Evolutionary conservation across 306 rosid genomes (phyloP).

Genomic region (Castanea sativa): DNA sequence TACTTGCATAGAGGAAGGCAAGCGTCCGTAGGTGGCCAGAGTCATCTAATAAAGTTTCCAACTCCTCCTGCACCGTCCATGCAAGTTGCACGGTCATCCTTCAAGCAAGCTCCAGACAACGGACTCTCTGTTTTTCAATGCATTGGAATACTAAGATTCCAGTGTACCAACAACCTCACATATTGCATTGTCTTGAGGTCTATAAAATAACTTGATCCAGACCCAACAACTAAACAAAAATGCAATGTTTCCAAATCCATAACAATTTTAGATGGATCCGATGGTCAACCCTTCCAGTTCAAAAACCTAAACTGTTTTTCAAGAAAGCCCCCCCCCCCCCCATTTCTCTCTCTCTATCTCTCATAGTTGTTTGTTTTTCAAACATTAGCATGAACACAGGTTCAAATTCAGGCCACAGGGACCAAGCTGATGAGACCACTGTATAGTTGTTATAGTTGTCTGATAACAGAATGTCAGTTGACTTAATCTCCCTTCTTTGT

Average conservation of each 20-base stretch:
- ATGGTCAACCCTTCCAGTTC: neutral
- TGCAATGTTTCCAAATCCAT: neutral
- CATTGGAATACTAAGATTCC: slow-evolving; percentile 46
- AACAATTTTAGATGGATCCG: neutral
- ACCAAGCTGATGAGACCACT: neutral
- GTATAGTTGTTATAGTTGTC: neutral
- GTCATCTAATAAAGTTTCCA: slow-evolving; percentile 84
- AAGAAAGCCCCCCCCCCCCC: neutral
- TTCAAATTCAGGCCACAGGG: neutral
- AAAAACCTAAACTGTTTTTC: neutral
- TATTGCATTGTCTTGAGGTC: slow-evolving; percentile 38
- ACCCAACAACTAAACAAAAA: slow-evolving; percentile 13
- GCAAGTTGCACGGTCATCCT: slow-evolving; percentile 49
- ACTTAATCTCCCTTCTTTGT: neutral
- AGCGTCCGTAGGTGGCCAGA: slow-evolving; percentile 91
- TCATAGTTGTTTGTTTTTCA: neutral
- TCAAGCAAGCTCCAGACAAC: slow-evolving; percentile 45
- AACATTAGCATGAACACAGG: neutral
- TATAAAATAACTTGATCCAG: slow-evolving; percentile 12
- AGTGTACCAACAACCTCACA: slow-evolving; percentile 28
- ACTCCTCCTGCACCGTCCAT: slow-evolving; percentile 87
- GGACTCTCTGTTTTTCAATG: slow-evolving; percentile 47
- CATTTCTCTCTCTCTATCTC: too few relatives aligned
- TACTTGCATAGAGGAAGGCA: slow-evolving; percentile 91
- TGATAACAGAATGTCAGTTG: neutral